Evolutionary conservation across 768 basidiomycete genomes (phyloP).

Genomic region (Pulveroboletus sp.): DNA sequence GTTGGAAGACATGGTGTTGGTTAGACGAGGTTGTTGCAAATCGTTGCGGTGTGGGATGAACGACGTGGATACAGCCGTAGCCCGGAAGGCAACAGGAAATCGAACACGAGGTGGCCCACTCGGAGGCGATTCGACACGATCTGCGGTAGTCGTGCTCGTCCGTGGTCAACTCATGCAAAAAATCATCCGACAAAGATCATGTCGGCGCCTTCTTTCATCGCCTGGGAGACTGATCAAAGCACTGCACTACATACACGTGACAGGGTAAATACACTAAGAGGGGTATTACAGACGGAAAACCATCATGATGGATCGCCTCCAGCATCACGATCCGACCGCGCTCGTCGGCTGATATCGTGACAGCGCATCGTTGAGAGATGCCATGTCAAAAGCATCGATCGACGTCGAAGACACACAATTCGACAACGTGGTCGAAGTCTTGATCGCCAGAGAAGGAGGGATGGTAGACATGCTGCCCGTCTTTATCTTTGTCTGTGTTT

Average conservation of each 20-base stretch:
- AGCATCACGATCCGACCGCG: slow-evolving; percentile 6
- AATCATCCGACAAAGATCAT: neutral
- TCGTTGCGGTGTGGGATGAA: slow-evolving; percentile 1
- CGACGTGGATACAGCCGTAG: slow-evolving; percentile 6
- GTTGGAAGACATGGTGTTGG: slow-evolving; percentile 29
- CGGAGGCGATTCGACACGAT: neutral
- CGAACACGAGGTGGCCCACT: slow-evolving; percentile 21
- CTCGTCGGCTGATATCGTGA: slow-evolving; percentile 24
- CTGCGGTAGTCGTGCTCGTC: neutral
- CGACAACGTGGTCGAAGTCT: slow-evolving; percentile 7
- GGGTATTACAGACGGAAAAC: slow-evolving; percentile 12
- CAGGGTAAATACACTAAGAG: neutral
- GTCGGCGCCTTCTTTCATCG: neutral
- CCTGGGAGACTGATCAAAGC: slow-evolving; percentile 4
- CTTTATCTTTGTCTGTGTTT: slow-evolving; percentile 10
- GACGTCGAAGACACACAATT: no score
- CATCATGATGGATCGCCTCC: neutral
- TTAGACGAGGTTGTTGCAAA: neutral
- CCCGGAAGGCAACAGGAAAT: slow-evolving; percentile 11
- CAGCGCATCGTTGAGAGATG: slow-evolving; percentile 23
- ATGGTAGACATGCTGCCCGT: neutral
- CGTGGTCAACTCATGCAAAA: neutral
- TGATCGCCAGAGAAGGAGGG: slow-evolving; percentile 12
- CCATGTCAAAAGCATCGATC: slow-evolving; percentile 22
- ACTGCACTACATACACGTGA: slow-evolving; percentile 9